Percentiles rank a stretch among this genome's conserved stretches.
phyloP scores from a whole-genome alignment of 2,329 filamentous ascomycete species.

The Venturiaceae sp. region DNA sequence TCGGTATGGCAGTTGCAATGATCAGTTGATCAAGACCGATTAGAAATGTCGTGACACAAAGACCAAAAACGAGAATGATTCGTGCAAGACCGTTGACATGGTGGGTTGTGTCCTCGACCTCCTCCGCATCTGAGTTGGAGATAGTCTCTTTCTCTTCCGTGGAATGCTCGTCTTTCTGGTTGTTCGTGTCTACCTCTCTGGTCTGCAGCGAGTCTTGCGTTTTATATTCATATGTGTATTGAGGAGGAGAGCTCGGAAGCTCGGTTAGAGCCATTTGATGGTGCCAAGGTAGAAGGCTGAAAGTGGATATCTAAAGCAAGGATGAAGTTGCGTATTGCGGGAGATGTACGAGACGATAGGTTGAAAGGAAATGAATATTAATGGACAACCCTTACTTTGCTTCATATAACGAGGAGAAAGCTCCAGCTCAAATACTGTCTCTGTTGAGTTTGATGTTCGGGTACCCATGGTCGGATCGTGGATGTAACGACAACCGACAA shows the following conservation, averaged over 20 bases:
- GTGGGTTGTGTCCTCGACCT: constrained; percentile 9
- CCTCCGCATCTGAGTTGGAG: not conserved
- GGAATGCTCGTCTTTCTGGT: not conserved
- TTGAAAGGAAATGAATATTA: too few species aligned
- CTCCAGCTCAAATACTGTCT: not conserved
- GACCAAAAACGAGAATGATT: constrained; percentile 21
- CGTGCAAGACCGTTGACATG: constrained; percentile 25
- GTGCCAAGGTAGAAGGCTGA: too few species aligned
- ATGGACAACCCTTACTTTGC: not conserved
- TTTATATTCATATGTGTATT: too few species aligned
- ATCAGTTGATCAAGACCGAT: constrained; percentile 23
- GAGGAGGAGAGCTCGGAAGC: too few species aligned
- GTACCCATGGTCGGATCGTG: not conserved
- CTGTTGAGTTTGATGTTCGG: not conserved
- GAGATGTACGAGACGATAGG: too few species aligned
- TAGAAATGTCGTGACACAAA: constrained; percentile 25
- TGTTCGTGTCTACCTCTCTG: not conserved
- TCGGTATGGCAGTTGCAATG: constrained; percentile 37
- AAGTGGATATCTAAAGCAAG: too few species aligned
- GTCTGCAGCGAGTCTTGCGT: too few species aligned
- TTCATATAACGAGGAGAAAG: not conserved
- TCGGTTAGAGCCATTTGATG: too few species aligned
- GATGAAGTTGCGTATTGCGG: too few species aligned
- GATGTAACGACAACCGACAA: not conserved
- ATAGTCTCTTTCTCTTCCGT: not conserved